Percentiles rank a stretch among this genome's conserved stretches.
Conservation (phyloP, 257 asterid genomes). For the Orobanche coerulescens region DNA sequence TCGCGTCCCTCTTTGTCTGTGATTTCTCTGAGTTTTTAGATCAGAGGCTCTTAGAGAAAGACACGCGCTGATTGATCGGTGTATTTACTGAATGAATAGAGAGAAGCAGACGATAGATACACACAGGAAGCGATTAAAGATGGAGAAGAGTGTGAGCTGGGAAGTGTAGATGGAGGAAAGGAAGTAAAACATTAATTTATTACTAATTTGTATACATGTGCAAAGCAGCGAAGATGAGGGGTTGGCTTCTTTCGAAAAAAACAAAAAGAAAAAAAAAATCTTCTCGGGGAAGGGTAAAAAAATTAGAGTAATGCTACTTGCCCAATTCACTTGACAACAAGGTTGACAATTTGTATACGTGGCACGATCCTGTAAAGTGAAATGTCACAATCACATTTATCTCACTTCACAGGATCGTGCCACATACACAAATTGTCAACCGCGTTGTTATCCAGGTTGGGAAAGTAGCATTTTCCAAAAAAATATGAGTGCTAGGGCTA, state of each 20-base stretch:
- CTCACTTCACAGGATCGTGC: no score
- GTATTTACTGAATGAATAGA: conserved; percentile 14
- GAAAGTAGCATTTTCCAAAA: no score
- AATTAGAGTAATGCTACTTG: no score
- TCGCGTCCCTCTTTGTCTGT: conserved; percentile 22
- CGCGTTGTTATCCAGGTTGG: no score
- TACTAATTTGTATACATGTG: conserved; percentile 16
- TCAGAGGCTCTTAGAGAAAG: conserved; percentile 35
- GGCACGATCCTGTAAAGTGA: no score
- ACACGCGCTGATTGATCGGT: conserved; percentile 30
- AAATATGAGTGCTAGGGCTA: no score
- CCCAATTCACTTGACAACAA: no score
- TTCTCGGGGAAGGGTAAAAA: conserved; percentile 16
- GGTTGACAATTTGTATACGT: no score
- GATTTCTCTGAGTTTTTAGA: conserved; percentile 34
- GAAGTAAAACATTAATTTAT: conserved; percentile 17
- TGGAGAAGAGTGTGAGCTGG: conserved; percentile 35
- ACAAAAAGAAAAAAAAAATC: conserved; percentile 8
- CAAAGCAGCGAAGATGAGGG: neutral
- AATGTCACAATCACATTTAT: no score
- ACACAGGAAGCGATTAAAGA: conserved; percentile 19
- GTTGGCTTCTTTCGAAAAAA: conserved; percentile 11
- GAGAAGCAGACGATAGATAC: conserved; percentile 24
- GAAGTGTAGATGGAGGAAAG: conserved; percentile 24
- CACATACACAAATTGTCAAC: no score